phyloP scores from a whole-genome alignment of 129 eudicot species.

The Rutidosis leptorrhynchoides region DNA sequence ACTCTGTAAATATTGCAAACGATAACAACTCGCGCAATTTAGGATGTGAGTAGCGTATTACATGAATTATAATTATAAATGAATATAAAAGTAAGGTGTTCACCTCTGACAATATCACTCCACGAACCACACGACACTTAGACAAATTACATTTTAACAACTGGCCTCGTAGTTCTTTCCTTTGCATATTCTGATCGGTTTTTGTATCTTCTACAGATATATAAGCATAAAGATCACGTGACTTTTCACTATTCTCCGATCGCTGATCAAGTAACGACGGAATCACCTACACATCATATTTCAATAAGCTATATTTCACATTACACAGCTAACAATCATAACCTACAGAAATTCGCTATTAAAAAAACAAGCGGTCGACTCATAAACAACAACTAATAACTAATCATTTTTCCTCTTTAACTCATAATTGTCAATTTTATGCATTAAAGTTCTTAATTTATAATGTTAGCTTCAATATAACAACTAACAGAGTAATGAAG shows the following conservation, averaged over 20 bases:
- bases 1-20: constrained; percentile 40
- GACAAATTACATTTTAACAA: constrained; percentile 69
- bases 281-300: constrained; percentile 47
- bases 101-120: constrained; percentile 67
- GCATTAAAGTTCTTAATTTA: constrained; percentile 4
- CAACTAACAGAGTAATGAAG: neutral
- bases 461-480: constrained; percentile 1
- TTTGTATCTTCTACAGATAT: constrained; percentile 38
- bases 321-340: neutral
- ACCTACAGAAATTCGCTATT: neutral
- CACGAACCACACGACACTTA: constrained; percentile 53
- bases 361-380: constrained; percentile 5
- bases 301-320: constrained; percentile 9
- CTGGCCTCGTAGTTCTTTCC: constrained; percentile 34
- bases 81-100: constrained; percentile 6
- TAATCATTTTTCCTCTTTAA: neutral
- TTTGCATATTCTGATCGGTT: constrained; percentile 30
- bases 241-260: constrained; percentile 30
- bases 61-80: constrained; percentile 6
- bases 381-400: neutral
- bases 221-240: constrained; percentile 61
- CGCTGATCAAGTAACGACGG: constrained; percentile 43
- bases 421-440: neutral
- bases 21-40: neutral
- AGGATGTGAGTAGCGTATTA: neutral